Conservation (phyloP, 139 green algal species). For the Asterochloris sp. region DNA sequence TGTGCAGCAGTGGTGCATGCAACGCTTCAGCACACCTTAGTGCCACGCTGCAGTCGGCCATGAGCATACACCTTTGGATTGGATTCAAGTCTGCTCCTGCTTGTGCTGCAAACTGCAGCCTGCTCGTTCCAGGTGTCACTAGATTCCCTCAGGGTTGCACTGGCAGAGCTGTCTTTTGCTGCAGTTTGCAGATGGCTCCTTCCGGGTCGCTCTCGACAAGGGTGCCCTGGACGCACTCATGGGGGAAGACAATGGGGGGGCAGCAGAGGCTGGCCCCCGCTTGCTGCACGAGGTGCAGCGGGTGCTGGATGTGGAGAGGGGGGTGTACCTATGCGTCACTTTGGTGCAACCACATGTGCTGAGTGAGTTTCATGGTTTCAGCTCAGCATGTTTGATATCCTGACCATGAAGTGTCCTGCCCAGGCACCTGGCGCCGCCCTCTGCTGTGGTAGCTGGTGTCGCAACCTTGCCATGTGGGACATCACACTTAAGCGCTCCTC, state of each 20-base stretch:
- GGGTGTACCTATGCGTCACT: constrained; percentile 49
- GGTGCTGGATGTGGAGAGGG: constrained; percentile 15
- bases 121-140: too few relatives aligned
- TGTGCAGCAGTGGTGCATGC: not conserved
- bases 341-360: constrained; percentile 51
- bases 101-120: too few relatives aligned
- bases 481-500: too few relatives aligned
- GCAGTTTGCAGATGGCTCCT: constrained; percentile 47
- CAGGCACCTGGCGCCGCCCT: not conserved
- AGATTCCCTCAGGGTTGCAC: too few relatives aligned
- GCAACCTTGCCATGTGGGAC: not conserved
- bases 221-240: constrained; percentile 62
- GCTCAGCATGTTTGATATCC: not conserved
- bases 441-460: not conserved
- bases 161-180: not conserved
- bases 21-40: too few relatives aligned
- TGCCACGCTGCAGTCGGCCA: too few relatives aligned
- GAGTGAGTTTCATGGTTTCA: constrained; percentile 15
- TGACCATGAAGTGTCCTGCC: not conserved
- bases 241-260: constrained; percentile 34
- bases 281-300: constrained; percentile 34
- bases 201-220: constrained; percentile 58
- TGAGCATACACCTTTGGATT: too few relatives aligned
- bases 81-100: too few relatives aligned
- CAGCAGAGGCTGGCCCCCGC: constrained; percentile 2